These are phyloP conservation scores for Pseudocercospora vitis DNA, from an alignment of 2,329 filamentous ascomycete species.

Conservation along the genomic window DNA sequence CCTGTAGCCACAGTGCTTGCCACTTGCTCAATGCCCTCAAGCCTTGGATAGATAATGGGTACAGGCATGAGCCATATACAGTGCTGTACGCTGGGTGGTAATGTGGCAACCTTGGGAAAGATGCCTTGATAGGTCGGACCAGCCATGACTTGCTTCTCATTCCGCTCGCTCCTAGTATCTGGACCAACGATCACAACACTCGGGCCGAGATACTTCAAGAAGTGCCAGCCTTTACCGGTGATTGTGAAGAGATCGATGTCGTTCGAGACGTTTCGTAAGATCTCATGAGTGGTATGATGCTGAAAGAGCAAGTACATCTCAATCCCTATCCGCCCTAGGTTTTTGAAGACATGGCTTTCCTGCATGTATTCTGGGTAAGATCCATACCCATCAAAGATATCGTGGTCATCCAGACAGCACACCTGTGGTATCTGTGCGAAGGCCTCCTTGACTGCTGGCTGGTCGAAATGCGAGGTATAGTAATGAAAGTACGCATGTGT, in stretches of 20 bases:
- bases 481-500: conserved; percentile 98
- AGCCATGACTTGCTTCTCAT: conserved; percentile 86
- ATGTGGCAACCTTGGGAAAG: conserved; percentile 88
- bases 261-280: conserved; percentile 82
- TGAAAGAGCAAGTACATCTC: conserved; percentile 99
- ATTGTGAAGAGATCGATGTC: conserved; percentile 94
- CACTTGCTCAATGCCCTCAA: conserved; percentile 88
- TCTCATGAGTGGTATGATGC: conserved; percentile 92
- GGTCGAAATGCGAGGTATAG: conserved; percentile 97
- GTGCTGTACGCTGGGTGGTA: conserved; percentile 92
- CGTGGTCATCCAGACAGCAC: conserved; percentile 91
- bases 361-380: conserved; percentile 99
- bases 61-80: conserved; percentile 96
- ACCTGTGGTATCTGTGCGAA: conserved; percentile 97
- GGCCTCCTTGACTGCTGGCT: conserved; percentile 88
- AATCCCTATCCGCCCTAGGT: conserved; percentile 90
- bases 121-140: conserved; percentile 96
- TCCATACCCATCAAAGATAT: conserved; percentile 97
- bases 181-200: conserved; percentile 85
- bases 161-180: conserved; percentile 89
- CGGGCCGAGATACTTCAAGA: conserved; percentile 92
- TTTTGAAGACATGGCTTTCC: conserved; percentile 95
- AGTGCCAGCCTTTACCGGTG: conserved; percentile 97
- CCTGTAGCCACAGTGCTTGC: conserved; percentile 89
- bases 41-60: conserved; percentile 82